phyloP scores from a whole-genome alignment of 169 alveolate genomes.

The Eimeria zaria region DNA sequence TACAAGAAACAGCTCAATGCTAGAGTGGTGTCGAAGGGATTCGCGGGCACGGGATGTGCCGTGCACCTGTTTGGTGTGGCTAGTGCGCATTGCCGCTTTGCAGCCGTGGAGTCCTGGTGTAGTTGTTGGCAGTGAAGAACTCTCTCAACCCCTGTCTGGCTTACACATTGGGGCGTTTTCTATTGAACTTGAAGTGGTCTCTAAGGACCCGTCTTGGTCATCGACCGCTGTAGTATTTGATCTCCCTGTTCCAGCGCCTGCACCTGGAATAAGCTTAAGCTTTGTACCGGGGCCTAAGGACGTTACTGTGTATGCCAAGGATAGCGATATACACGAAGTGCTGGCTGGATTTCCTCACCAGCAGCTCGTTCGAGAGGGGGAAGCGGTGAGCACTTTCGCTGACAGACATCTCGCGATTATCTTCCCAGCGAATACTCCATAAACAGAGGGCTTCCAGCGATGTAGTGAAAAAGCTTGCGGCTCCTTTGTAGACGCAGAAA shows the following conservation, averaged over 20 bases:
- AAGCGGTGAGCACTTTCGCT: neutral
- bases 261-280: conserved; percentile 6
- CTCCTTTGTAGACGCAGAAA: neutral
- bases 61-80: neutral
- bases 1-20: no score
- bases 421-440: neutral
- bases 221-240: conserved; percentile 41
- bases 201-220: conserved; percentile 68
- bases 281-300: conserved; percentile 11
- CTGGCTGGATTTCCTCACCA: conserved; percentile 47
- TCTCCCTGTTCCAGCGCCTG: conserved; percentile 51
- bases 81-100: neutral
- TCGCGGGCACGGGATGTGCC: neutral
- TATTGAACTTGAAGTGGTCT: conserved; percentile 9
- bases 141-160: conserved; percentile 24
- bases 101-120: conserved; percentile 79
- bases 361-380: conserved; percentile 74
- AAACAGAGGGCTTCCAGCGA: neutral
- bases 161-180: conserved; percentile 51
- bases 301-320: conserved; percentile 50
- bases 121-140: conserved; percentile 61
- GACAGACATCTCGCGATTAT: neutral
- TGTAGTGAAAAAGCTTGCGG: neutral
- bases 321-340: conserved; percentile 16
- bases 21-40: neutral